These are phyloP conservation scores for Candida arabinofermentans DNA, from an alignment of 805 yeast genomes.

Conservation along the genomic window DNA sequence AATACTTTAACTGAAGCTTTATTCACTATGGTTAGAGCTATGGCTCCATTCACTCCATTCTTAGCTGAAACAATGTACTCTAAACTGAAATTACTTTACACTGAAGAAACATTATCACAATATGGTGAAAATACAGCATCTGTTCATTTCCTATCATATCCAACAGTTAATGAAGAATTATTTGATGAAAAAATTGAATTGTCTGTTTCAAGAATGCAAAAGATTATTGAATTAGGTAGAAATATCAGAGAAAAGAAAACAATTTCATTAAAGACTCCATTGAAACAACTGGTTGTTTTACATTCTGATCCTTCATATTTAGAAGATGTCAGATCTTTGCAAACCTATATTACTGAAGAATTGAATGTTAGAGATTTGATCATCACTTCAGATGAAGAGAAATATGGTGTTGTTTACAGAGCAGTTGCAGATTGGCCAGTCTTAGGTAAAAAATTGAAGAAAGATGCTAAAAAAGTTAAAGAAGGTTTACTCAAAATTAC, in stretches of 20 bases:
- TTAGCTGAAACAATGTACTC: conserved; percentile 86
- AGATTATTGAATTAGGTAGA: conserved; percentile 94
- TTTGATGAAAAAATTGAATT: conserved; percentile 80
- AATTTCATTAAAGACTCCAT: conserved; percentile 92
- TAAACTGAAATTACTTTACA: conserved; percentile 59
- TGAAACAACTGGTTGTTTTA: conserved; percentile 79
- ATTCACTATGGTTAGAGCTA: conserved; percentile 84
- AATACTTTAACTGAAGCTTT: conserved; percentile 90
- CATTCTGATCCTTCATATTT: conserved; percentile 75
- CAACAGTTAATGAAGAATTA: conserved; percentile 73
- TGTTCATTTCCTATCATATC: conserved; percentile 92
- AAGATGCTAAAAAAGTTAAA: conserved; percentile 90
- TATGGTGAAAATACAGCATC: conserved; percentile 65
- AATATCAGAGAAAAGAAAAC: conserved; percentile 93
- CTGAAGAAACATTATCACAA: conserved; percentile 49
- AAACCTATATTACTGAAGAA: conserved; percentile 82
- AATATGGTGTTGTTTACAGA: conserved; percentile 86
- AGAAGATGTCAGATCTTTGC: conserved; percentile 71
- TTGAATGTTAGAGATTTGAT: conserved; percentile 85
- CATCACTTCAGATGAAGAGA: conserved; percentile 85
- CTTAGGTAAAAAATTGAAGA: conserved; percentile 93
- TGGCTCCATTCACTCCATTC: conserved; percentile 99
- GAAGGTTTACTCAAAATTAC: conserved; percentile 83
- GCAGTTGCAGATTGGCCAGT: conserved; percentile 99
- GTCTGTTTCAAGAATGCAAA: conserved; percentile 94